Evolutionary conservation across 208 protist genomes (phyloP).

Genomic region (Phytomonas francai): DNA sequence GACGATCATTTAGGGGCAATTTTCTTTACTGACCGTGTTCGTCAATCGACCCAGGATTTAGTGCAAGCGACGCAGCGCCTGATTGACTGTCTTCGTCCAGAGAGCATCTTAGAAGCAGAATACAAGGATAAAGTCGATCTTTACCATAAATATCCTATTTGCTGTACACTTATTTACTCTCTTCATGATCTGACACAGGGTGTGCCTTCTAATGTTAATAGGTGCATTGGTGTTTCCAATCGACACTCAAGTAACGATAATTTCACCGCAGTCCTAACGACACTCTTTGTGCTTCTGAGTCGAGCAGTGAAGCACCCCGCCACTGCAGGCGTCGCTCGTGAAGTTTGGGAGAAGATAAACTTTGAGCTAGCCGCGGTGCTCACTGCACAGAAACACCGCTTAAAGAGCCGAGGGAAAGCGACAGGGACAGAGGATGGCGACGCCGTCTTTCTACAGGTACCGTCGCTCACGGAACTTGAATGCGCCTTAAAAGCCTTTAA

Average conservation of each 20-base stretch:
- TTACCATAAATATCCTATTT: background rate
- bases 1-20: slow-evolving; percentile 24
- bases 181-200: background rate
- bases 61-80: background rate
- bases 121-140: background rate
- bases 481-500: background rate
- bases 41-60: slow-evolving; percentile 12
- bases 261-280: background rate
- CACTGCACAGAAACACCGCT: background rate
- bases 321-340: background rate
- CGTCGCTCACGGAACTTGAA: background rate
- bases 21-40: slow-evolving; percentile 32
- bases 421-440: background rate
- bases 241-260: background rate
- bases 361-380: background rate
- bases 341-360: background rate
- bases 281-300: background rate
- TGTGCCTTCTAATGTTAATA: background rate
- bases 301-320: background rate
- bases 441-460: background rate
- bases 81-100: background rate
- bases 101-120: background rate
- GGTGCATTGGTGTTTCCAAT: background rate
- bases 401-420: background rate
- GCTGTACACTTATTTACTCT: background rate